Base-by-base conservation (phyloP, 1,139 yeast species). In the Suhomyces atakaporum region DNA sequence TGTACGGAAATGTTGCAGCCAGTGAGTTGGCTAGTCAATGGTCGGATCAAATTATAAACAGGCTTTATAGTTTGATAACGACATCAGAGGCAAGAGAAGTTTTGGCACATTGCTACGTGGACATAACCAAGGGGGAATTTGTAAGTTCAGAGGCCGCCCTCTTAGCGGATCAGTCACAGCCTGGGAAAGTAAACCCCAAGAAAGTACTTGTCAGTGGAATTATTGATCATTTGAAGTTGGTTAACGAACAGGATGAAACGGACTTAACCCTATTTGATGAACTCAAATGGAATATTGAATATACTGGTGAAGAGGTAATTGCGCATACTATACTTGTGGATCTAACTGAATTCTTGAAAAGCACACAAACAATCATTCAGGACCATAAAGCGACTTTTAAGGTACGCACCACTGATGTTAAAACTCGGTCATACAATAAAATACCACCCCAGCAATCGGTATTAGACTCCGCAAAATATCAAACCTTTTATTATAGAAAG, bases 81-180 rank as follows among this genome's bases (percentile, higher is more conserved):
- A 56, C 56, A 7, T 79, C 84, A 0, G 73, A 73, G 39, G 79
- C 84, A 2, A 62, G 89, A 43, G 90, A 84, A 51, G 53, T 83
- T 4, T 55, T 78, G 35, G 71, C 79, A 5, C 84, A 80, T 53
- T 76, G 77, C 3, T 76, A 71, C 44, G 45, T 79, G 13, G 62
- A 74, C 46, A 43, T 65, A 1, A 40, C 52, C 0, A 41, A 49
- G 1, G 56, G 59, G 2, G 39, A 45, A 5, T 52, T 73, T 21
- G 44, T 62, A 1, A 46, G 51, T 1, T n/a, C n/a, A n/a, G 42
- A 39, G 10, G 24, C 31, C 1, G 32, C 27, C 28, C 16, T 20
- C 11, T 20, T 14, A 5, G 12, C 5, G 7, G 16, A 11, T 19
- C 34, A 3, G 29, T 13, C 20, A 18, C 20, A 25, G 9, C 34